Evolutionary conservation across 1,284 basidiomycete genomes (phyloP).

Genomic region (Pterula multifida): DNA sequence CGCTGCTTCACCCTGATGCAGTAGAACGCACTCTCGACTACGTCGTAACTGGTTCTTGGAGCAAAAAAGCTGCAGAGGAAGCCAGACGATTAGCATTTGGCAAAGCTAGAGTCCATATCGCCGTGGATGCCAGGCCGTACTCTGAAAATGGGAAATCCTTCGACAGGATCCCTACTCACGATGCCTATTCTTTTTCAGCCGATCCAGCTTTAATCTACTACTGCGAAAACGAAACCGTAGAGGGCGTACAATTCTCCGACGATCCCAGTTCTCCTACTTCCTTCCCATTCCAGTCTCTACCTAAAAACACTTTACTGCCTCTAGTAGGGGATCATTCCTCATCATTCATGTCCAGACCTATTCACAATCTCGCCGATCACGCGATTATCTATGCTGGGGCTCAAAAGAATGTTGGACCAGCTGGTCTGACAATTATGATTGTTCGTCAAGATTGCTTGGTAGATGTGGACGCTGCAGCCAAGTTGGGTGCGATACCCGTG

Average conservation of each 20-base stretch:
- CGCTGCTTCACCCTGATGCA: constrained; percentile 51
- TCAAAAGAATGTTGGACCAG: constrained; percentile 98
- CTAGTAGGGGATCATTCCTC: constrained; percentile 95
- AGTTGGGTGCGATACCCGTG: constrained; percentile 63
- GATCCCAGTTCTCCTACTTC: constrained; percentile 39
- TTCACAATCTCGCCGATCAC: constrained; percentile 78
- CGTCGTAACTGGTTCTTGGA: constrained; percentile 87
- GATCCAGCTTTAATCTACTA: constrained; percentile 91
- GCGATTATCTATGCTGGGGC: constrained; percentile 95
- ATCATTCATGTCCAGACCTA: constrained; percentile 94
- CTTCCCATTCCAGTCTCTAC: constrained; percentile 82
- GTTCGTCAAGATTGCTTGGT: constrained; percentile 88
- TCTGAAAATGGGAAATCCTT: constrained; percentile 61
- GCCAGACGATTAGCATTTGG: constrained; percentile 54
- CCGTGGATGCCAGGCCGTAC: constrained; percentile 50
- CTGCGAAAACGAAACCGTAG: constrained; percentile 99
- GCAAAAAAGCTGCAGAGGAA: constrained; percentile 76
- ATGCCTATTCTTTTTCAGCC: constrained; percentile 66
- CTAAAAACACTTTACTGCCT: constrained; percentile 51
- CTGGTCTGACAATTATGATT: constrained; percentile 88
- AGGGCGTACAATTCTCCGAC: constrained; percentile 84
- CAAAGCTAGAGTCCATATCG: constrained; percentile 44
- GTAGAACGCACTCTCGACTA: constrained; percentile 70
- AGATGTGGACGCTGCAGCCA: constrained; percentile 71
- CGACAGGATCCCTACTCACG: constrained; percentile 65